Conservation (phyloP, 257 asterid genomes). For the Nicotiana undulata region DNA sequence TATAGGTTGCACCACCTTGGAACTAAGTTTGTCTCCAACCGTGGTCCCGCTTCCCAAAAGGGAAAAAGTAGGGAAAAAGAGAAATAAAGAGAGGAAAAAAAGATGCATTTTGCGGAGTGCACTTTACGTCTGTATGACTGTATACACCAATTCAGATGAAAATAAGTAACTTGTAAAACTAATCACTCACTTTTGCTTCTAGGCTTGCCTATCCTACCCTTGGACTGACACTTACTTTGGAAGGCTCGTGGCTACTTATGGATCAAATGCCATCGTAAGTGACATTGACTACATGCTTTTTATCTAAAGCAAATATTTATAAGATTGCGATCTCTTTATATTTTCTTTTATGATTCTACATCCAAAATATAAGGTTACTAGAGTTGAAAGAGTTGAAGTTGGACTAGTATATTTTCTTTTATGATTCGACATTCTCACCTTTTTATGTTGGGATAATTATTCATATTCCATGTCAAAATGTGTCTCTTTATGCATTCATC, state of each 20-base stretch:
- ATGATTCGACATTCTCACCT: not conserved
- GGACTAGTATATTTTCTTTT: no score
- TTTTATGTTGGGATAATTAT: not conserved
- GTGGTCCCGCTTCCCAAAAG: not conserved
- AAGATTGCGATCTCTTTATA: not conserved
- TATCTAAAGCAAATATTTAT: not conserved
- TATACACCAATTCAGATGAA: not conserved
- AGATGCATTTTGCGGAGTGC: not conserved
- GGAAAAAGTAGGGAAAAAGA: not conserved
- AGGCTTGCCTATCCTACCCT: conserved; percentile 49
- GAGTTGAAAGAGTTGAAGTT: not conserved
- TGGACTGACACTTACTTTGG: conserved; percentile 43
- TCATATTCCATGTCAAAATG: not conserved
- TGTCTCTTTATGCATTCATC: not conserved
- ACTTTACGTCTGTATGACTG: not conserved
- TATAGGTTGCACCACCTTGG: not conserved
- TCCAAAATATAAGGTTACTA: not conserved
- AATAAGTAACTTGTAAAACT: not conserved
- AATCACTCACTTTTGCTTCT: conserved; percentile 14
- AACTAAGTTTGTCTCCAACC: not conserved
- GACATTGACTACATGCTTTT: not conserved
- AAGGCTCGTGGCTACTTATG: conserved; percentile 38
- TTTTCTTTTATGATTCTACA: not conserved
- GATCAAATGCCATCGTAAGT: conserved; percentile 49
- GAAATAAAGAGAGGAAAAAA: no score